Conservation (phyloP, 2,329 filamentous ascomycete genomes). For the Diaporthe ilicicola region DNA sequence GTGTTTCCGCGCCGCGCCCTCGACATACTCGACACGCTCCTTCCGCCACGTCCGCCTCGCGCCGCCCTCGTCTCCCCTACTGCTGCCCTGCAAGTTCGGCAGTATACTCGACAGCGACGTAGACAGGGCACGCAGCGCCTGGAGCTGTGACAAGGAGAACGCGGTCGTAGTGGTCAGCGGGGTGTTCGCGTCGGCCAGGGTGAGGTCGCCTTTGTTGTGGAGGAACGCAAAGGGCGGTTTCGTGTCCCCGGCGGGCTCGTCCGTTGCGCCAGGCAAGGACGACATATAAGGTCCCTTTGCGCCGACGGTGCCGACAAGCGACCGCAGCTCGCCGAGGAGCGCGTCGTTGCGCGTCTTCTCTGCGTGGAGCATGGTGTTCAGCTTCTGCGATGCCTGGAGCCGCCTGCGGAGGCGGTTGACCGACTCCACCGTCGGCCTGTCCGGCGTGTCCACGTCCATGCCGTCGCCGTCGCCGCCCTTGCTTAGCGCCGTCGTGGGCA, state of each 20-base stretch:
- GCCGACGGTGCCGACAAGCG: constrained; percentile 45
- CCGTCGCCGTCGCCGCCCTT: constrained; percentile 33
- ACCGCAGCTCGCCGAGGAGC: constrained; percentile 71
- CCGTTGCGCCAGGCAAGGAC: constrained; percentile 36
- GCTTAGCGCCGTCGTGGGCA: not conserved
- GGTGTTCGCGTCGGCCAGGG: constrained; percentile 58
- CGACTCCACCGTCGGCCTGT: constrained; percentile 68
- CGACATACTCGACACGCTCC: constrained; percentile 83
- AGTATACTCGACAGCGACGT: constrained; percentile 69
- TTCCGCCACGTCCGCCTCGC: constrained; percentile 67
- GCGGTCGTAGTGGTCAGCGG: constrained; percentile 75
- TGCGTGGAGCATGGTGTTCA: constrained; percentile 74
- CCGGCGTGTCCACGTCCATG: constrained; percentile 37
- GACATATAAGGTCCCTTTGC: constrained; percentile 29
- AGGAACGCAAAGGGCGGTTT: constrained; percentile 64
- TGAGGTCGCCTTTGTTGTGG: constrained; percentile 59
- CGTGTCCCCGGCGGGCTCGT: constrained; percentile 21
- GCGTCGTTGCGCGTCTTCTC: constrained; percentile 78
- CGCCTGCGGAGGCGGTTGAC: constrained; percentile 77
- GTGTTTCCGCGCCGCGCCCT: constrained; percentile 79
- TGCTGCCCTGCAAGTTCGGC: constrained; percentile 61
- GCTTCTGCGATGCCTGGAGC: constrained; percentile 79
- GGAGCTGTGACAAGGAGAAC: constrained; percentile 85
- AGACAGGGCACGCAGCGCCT: constrained; percentile 75
- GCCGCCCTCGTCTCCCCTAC: constrained; percentile 40